Evolutionary conservation across 108 stramenopile genomes (phyloP), one percentile per base, ranked within the genome.

Genomic region (Nitzschia putrida): DNA sequence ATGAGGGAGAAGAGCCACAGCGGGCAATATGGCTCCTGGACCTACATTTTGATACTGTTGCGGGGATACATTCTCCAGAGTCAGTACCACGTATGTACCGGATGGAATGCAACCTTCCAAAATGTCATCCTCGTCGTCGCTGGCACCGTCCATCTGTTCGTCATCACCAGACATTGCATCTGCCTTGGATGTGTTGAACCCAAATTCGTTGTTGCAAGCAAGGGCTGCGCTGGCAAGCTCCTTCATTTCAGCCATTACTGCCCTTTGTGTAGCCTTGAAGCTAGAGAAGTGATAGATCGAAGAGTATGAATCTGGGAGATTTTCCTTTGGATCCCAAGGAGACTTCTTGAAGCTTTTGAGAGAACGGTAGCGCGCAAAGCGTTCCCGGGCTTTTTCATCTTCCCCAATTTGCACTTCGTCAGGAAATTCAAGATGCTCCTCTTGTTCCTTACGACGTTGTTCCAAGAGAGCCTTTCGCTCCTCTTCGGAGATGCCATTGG

Each of bases 241-340:
- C 56, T 77, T 82, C 80, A 84, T 82, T 24, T 94, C 93, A 11
- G 63, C 67, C 83, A 95, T 76, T 8, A 95, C 89, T 44, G 83
- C 69, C 21, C 81, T 64, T 82, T 93, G 88, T 10, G 95, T 89
- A 38, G 93, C 86, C 69, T 88, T 87, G 83, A 95, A 96, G 80
- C 80, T 92, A 2, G 77, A 69, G 74, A 97, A 88, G 61, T 97
- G 94, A 79, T 92, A 98, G 29, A 99, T 82, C 0, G 96, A 86
- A 21, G 91, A 95, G 77, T 99, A 99, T 14, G 86, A 80, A 40
- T 90, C 90, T 8, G 99, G 99, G 7, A 99, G 88, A 74, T 93
- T 94, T 79, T 99, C 99, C 71, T 97, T 94, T 5, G 96, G 92
- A 71, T 99, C 95, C 98, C 98, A 99, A 53, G 77, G 74, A 44